phyloP scores from a whole-genome alignment of 108 stramenopile genomes.

The Fistulifera solaris region DNA sequence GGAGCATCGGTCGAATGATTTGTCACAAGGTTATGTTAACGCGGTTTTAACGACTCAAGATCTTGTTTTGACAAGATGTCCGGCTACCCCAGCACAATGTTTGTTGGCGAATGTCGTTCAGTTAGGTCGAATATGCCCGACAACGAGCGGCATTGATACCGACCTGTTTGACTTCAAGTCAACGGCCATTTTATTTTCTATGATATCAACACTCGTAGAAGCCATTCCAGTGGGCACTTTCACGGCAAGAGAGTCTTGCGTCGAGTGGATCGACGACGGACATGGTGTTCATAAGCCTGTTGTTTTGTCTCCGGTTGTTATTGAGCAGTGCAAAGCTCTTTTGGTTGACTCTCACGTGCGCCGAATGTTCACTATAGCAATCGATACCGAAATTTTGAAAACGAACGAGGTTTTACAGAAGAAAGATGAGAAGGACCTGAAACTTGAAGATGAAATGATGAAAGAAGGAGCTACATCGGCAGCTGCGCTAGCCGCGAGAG shows the following conservation, averaged over 20 bases:
- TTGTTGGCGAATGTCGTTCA: constrained; percentile 65
- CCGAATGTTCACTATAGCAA: constrained; percentile 47
- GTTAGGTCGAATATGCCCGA: constrained; percentile 37
- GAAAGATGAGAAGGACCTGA: constrained; percentile 67
- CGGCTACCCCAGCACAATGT: constrained; percentile 55
- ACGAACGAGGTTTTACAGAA: constrained; percentile 35
- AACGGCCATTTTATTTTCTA: constrained; percentile 46
- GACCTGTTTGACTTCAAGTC: constrained; percentile 26
- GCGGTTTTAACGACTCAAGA: constrained; percentile 33
- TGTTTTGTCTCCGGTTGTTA: constrained; percentile 53
- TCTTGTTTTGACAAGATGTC: constrained; percentile 45
- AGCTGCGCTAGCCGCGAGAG: constrained; percentile 62
- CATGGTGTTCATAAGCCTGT: constrained; percentile 56
- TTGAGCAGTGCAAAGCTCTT: constrained; percentile 61
- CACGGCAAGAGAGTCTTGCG: constrained; percentile 42
- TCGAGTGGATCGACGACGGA: constrained; percentile 76
- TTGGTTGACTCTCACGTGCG: constrained; percentile 58
- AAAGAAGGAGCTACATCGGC: constrained; percentile 35
- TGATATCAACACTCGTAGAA: constrained; percentile 57
- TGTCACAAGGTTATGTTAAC: constrained; percentile 28
- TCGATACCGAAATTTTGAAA: constrained; percentile 32
- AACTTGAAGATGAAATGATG: constrained; percentile 58
- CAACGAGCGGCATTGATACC: constrained; percentile 38
- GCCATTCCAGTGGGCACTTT: constrained; percentile 64
- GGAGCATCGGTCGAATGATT: constrained; percentile 15